These are phyloP conservation scores for Rickenella mellea DNA, from an alignment of 768 basidiomycete genomes.

Conservation along the genomic window DNA sequence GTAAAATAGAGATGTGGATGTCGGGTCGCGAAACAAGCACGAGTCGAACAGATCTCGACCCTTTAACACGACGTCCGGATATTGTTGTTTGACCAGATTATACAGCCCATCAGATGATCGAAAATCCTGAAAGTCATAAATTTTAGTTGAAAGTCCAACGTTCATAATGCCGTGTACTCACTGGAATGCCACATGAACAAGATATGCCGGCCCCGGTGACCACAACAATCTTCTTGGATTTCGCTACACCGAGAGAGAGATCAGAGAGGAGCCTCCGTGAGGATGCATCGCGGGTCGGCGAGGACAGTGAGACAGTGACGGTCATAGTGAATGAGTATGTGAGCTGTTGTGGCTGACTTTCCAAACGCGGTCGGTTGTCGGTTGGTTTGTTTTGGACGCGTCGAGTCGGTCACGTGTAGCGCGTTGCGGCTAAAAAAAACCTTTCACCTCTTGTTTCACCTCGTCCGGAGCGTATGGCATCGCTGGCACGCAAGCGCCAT, in stretches of 20 bases:
- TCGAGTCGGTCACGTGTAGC: too few species aligned
- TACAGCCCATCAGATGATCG: constrained; percentile 92
- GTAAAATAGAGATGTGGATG: constrained; percentile 84
- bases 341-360: too few species aligned
- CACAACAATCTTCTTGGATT: constrained; percentile 79
- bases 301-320: constrained; percentile 46
- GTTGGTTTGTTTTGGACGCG: too few species aligned
- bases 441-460: too few species aligned
- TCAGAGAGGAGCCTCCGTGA: constrained; percentile 54
- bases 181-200: constrained; percentile 93
- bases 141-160: not conserved
- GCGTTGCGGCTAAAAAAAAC: too few species aligned
- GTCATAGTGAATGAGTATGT: too few species aligned
- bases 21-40: constrained; percentile 77
- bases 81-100: constrained; percentile 77
- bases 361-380: too few species aligned
- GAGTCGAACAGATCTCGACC: constrained; percentile 95
- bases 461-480: too few species aligned
- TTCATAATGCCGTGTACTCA: constrained; percentile 35
- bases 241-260: constrained; percentile 70
- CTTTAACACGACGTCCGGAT: constrained; percentile 76
- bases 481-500: too few species aligned
- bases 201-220: constrained; percentile 96
- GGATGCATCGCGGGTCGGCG: constrained; percentile 33
- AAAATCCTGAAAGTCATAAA: constrained; percentile 62